These are phyloP conservation scores for Radiomyces spectabilis DNA, from an alignment of 192 early-diverging fungal genomes.

Conservation along the genomic window DNA sequence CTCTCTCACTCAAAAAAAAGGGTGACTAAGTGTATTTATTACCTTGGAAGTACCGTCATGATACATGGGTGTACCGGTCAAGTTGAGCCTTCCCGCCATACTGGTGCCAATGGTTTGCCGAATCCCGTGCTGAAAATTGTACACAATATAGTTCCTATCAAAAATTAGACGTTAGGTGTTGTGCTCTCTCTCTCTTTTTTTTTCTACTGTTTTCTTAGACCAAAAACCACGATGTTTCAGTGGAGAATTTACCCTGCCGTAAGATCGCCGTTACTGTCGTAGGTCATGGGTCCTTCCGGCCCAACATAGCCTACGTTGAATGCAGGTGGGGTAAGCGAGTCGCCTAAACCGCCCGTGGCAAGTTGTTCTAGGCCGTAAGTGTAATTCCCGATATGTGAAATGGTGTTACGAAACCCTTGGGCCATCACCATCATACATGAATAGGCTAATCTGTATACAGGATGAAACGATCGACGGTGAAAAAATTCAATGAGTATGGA, in stretches of 20 bases:
- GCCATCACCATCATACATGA: constrained; percentile 48
- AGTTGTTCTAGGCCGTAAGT: constrained; percentile 20
- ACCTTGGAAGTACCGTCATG: constrained; percentile 32
- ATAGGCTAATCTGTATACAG: constrained; percentile 30
- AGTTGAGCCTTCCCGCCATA: constrained; percentile 26
- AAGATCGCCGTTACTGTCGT: constrained; percentile 37
- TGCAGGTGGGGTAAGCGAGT: constrained; percentile 18
- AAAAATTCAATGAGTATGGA: too few relatives aligned
- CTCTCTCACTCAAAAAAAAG: too few relatives aligned
- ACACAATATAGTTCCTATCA: constrained; percentile 36
- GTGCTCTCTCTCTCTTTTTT: too few relatives aligned
- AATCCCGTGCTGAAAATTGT: constrained; percentile 31
- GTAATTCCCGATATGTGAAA: constrained; percentile 22
- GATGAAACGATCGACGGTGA: background rate
- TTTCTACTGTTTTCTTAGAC: too few relatives aligned
- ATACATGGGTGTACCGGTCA: constrained; percentile 32
- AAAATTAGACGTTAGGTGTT: too few relatives aligned
- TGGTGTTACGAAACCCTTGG: constrained; percentile 29
- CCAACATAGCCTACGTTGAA: constrained; percentile 45
- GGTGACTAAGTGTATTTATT: too few relatives aligned
- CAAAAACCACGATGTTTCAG: too few relatives aligned
- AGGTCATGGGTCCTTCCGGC: constrained; percentile 38
- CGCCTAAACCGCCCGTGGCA: constrained; percentile 24
- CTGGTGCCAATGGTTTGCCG: constrained; percentile 26
- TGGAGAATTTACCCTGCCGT: constrained; percentile 26